Base-by-base conservation (phyloP, 352 stramenopile genomes). In the Pythium pyrilobum region DNA sequence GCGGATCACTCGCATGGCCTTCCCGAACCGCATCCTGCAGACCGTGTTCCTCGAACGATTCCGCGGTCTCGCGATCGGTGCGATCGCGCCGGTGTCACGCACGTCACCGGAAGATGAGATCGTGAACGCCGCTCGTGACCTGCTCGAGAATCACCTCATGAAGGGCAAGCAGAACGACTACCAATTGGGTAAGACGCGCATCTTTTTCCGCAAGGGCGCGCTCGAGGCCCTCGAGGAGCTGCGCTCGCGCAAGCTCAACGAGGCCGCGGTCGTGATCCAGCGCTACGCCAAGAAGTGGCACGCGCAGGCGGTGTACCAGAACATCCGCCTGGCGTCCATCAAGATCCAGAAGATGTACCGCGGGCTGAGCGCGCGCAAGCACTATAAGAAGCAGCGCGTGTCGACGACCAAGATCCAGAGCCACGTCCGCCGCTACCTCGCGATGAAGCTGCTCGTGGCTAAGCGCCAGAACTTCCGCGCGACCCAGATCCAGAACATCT, bases 1-100 rank as follows among this genome's bases (percentile, higher is more conserved):
- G 31, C 89, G 95, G 47, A 98, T 99, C 43, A 97, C 94, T 57
- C 88, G 97, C 56, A 93, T 96, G 67, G 97, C 96, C n/a, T 99
- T 98, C 65, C 96, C 97, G 38, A 97, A 99, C 67, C 96, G 97
- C 45, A 67, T 99, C 39, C 67, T 86, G 50, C 96, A 98, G 65
- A 79, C 73, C 0, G 72, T 91, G 36, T 94, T 90, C 69, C 63
- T 94, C 4, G 77, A 91, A 58, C 79, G 83, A n/a, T 94, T 94
- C 67, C 83, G 80, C 46, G 76, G 76, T 6, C 59, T 94, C 23
- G 80, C 83, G 11, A 41, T 12, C 11, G 61, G 49, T 20, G 32
- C 48, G 16, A 61, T 83, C 48, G 64, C 72, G 44, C 66, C 70
- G 0, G 62, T 74, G 9, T 53, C 56, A 18, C 69, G 58, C 6